Evolutionary conservation across 176 grass and related monocot species (phyloP).

Genomic region (Avena atlantica): DNA sequence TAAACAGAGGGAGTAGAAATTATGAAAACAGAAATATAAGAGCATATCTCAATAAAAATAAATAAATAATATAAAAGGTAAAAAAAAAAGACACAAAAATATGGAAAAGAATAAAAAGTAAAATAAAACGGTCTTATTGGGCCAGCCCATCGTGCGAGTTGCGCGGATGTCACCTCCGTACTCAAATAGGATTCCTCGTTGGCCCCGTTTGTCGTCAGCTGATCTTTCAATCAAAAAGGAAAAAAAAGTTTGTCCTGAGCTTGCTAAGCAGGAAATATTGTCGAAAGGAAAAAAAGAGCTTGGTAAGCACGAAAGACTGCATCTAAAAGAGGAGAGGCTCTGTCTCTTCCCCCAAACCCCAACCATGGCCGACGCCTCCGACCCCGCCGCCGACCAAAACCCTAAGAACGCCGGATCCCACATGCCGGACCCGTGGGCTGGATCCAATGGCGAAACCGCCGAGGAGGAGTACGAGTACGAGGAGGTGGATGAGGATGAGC

Average conservation of each 20-base stretch:
- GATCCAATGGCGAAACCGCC: not conserved
- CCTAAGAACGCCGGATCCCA: constrained; percentile 35
- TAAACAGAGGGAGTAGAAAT: no score
- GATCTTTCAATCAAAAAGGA: not conserved
- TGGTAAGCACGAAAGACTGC: constrained; percentile 30
- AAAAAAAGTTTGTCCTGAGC: not conserved
- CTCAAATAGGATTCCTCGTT: not conserved
- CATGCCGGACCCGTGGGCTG: not conserved
- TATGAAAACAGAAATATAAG: no score
- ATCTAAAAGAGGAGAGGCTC: constrained; percentile 26
- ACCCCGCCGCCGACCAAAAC: constrained; percentile 52
- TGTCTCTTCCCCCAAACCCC: constrained; percentile 29
- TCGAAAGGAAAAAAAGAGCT: not conserved
- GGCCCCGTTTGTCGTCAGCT: not conserved
- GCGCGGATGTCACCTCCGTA: no score
- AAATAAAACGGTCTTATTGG: no score
- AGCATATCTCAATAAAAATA: no score
- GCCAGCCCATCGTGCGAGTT: no score
- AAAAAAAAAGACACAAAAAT: no score
- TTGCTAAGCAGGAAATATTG: not conserved
- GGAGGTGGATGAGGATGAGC: constrained; percentile 57
- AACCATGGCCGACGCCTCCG: constrained; percentile 51
- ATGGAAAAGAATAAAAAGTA: no score
- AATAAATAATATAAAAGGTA: no score
- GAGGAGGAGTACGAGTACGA: constrained; percentile 48